Evolutionary conservation across 73 alveolate genomes (phyloP).

Genomic region (Strombidium stylifer): DNA sequence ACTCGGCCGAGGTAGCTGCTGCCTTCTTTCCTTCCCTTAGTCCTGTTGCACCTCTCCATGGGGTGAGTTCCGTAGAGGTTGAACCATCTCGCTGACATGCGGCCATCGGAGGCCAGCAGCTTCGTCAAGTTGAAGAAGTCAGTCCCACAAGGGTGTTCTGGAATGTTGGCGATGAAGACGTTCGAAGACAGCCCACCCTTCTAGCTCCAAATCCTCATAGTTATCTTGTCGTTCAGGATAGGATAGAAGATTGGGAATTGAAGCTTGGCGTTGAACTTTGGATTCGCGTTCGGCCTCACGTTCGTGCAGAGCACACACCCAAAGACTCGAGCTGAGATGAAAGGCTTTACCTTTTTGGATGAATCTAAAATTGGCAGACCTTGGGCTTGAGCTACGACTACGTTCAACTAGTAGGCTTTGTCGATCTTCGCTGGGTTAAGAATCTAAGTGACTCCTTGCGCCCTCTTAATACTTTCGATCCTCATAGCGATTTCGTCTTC

Average conservation of each 20-base stretch:
- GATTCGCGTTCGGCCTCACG: slow-evolving; percentile 63
- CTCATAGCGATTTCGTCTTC: slow-evolving; percentile 69
- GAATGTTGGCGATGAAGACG: slow-evolving; percentile 81
- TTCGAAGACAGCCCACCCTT: slow-evolving; percentile 50
- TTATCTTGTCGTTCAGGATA: slow-evolving; percentile 84
- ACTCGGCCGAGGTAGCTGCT: slow-evolving; percentile 84
- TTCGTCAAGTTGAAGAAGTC: slow-evolving; percentile 84
- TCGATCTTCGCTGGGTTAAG: slow-evolving; percentile 53
- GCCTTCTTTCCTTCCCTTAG: slow-evolving; percentile 67
- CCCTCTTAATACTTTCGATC: slow-evolving; percentile 56
- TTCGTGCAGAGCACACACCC: slow-evolving; percentile 75
- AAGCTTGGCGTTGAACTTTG: slow-evolving; percentile 67
- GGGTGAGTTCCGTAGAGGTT: slow-evolving; percentile 84
- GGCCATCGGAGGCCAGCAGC: slow-evolving; percentile 81
- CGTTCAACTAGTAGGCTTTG: slow-evolving; percentile 77
- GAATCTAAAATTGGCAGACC: slow-evolving; percentile 65
- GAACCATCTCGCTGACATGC: slow-evolving; percentile 83
- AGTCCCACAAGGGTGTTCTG: slow-evolving; percentile 81
- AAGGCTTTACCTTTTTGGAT: slow-evolving; percentile 35
- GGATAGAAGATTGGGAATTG: slow-evolving; percentile 85
- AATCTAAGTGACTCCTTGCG: slow-evolving; percentile 44
- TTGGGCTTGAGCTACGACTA: slow-evolving; percentile 83
- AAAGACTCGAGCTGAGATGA: slow-evolving; percentile 75
- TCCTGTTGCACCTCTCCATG: slow-evolving; percentile 53
- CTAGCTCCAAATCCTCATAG: slow-evolving; percentile 83